These are phyloP conservation scores for Pseudogymnoascus sp. DNA, from an alignment of 2,329 filamentous ascomycete genomes.

Conservation along the genomic window DNA sequence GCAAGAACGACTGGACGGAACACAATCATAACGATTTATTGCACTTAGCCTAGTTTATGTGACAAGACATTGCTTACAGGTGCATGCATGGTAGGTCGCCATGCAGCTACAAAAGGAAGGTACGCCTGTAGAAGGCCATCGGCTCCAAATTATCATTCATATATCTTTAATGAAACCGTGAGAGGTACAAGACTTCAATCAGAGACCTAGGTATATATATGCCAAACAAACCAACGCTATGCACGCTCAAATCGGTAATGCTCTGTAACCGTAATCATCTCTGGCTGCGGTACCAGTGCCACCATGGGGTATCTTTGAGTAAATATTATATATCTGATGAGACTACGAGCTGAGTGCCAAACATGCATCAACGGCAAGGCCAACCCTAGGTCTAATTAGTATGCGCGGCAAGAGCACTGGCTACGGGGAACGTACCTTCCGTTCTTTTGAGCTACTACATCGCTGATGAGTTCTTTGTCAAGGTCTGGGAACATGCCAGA, in stretches of 20 bases:
- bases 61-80: background rate
- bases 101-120: background rate
- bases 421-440: conserved; percentile 61
- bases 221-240: conserved; percentile 11
- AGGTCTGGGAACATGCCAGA: conserved; percentile 95
- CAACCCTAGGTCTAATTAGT: conserved; percentile 51
- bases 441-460: conserved; percentile 93
- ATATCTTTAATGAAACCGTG: conserved; percentile 2
- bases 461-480: conserved; percentile 89
- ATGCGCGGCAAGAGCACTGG: conserved; percentile 10
- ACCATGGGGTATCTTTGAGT: conserved; percentile 5
- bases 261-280: conserved; percentile 5
- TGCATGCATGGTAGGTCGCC: background rate
- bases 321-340: conserved; percentile 2
- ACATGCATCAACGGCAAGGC: conserved; percentile 78
- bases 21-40: background rate
- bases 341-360: conserved; percentile 50
- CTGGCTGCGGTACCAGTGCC: background rate
- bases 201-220: conserved; percentile 10
- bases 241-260: conserved; percentile 10
- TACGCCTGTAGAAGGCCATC: background rate
- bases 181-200: background rate
- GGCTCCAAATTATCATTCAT: conserved; percentile 1
- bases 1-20: background rate
- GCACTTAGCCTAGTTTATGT: background rate